phyloP scores from a whole-genome alignment of 2,329 filamentous ascomycete species.

The Neonectria sp. region DNA sequence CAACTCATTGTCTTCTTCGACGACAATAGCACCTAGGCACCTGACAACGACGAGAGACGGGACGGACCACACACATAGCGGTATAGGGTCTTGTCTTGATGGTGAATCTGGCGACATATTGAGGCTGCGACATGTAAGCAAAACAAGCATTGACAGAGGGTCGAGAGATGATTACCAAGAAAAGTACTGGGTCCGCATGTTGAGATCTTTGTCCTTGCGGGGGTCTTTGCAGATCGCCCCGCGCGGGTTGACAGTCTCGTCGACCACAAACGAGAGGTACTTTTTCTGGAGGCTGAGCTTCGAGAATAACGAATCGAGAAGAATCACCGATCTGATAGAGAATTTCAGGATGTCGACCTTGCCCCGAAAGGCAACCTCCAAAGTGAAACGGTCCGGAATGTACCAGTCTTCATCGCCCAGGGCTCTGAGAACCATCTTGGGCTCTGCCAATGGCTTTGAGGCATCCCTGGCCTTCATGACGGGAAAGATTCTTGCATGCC shows the following conservation, averaged over 20 bases:
- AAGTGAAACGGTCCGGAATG: conserved; percentile 13
- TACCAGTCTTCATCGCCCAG: conserved; percentile 20
- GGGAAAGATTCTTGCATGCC: conserved; percentile 14
- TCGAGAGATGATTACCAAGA: neutral
- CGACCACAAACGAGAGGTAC: conserved; percentile 3
- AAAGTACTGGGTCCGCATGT: neutral
- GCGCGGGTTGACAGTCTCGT: neutral
- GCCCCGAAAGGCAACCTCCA: conserved; percentile 8
- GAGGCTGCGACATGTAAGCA: neutral
- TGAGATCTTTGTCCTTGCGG: conserved; percentile 11
- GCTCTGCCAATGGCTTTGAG: neutral
- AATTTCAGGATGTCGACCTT: conserved; percentile 18
- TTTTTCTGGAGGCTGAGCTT: neutral
- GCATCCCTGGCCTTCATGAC: neutral
- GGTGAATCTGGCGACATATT: neutral
- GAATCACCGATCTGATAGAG: neutral
- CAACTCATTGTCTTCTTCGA: conserved; percentile 14
- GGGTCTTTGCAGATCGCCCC: conserved; percentile 8
- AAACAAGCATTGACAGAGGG: neutral
- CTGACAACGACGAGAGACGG: conserved; percentile 15
- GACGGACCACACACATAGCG: conserved; percentile 21
- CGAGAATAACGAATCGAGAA: neutral
- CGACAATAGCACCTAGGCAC: neutral
- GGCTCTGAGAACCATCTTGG: conserved; percentile 1
- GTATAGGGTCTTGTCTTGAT: neutral